Evolutionary conservation across 139 green algal species (phyloP).

Genomic region (Picochlorum sp.): DNA sequence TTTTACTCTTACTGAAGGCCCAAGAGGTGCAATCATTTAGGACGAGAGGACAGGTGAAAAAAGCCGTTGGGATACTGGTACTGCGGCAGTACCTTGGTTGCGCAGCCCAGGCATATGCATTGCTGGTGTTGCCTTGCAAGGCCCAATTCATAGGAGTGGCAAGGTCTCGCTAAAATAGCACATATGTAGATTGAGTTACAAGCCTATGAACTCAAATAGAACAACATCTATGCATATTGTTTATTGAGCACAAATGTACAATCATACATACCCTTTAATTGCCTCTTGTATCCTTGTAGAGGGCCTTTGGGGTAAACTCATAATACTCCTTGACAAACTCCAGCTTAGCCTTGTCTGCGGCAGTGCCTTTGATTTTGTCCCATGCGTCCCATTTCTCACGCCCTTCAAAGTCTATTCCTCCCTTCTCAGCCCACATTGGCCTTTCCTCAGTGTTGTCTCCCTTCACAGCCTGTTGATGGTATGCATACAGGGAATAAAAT

Average conservation of each 20-base stretch:
- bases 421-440: conserved; percentile 87
- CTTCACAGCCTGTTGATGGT: conserved; percentile 40
- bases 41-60: too few species aligned
- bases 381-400: conserved; percentile 73
- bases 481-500: conserved; percentile 67
- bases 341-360: conserved; percentile 50
- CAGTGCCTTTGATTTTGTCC: conserved; percentile 56
- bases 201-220: too few species aligned
- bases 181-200: too few species aligned
- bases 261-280: not conserved
- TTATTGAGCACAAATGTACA: not conserved
- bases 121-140: too few species aligned
- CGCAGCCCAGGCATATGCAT: too few species aligned
- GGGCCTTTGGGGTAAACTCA: conserved; percentile 49
- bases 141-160: too few species aligned
- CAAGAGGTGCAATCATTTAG: too few species aligned
- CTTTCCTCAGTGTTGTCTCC: conserved; percentile 73
- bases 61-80: too few species aligned
- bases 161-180: too few species aligned
- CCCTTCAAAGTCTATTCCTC: conserved; percentile 89
- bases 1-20: too few species aligned
- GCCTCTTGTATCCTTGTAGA: conserved; percentile 60
- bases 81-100: too few species aligned
- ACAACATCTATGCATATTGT: not conserved
- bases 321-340: conserved; percentile 69